phyloP scores from a whole-genome alignment of 2,329 filamentous ascomycete species.

The Cryphonectria nitschkei region DNA sequence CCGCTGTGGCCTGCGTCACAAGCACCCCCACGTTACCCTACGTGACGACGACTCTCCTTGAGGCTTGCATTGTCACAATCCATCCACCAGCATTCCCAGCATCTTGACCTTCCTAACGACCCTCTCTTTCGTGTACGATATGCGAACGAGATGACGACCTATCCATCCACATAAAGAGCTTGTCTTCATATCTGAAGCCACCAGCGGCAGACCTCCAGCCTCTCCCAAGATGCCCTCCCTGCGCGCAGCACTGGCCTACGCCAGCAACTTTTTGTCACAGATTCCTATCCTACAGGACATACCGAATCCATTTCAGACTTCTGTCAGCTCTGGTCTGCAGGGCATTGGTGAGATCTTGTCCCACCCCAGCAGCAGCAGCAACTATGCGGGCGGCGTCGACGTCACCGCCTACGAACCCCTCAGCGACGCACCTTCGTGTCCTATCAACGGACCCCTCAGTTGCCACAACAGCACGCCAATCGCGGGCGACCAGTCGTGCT shows the following conservation, averaged over 20 bases:
- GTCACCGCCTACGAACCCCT: slow-evolving; percentile 42
- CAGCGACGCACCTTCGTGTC: slow-evolving; percentile 43
- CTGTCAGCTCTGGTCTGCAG: slow-evolving; percentile 29
- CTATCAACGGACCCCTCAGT: slow-evolving; percentile 46
- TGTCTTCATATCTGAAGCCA: slow-evolving; percentile 18
- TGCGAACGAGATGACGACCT: slow-evolving; percentile 1
- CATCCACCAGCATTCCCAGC: background rate
- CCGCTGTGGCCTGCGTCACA: background rate
- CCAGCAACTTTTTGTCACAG: slow-evolving; percentile 41
- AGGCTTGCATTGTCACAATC: background rate
- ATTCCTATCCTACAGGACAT: slow-evolving; percentile 35
- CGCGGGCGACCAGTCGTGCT: slow-evolving; percentile 42
- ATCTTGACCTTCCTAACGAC: background rate
- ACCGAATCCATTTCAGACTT: slow-evolving; percentile 32
- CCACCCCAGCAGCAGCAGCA: background rate
- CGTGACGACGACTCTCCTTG: background rate
- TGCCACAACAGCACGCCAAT: slow-evolving; percentile 44
- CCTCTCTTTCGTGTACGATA: background rate
- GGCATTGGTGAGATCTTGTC: slow-evolving; percentile 25
- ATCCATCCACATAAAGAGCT: background rate
- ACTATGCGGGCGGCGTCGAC: slow-evolving; percentile 7
- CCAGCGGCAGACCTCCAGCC: background rate
- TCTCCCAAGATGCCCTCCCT: slow-evolving; percentile 32
- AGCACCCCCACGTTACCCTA: background rate
- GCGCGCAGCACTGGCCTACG: slow-evolving; percentile 39